phyloP scores from a whole-genome alignment of 805 yeast species.

The Metschnikowia dekortorum region DNA sequence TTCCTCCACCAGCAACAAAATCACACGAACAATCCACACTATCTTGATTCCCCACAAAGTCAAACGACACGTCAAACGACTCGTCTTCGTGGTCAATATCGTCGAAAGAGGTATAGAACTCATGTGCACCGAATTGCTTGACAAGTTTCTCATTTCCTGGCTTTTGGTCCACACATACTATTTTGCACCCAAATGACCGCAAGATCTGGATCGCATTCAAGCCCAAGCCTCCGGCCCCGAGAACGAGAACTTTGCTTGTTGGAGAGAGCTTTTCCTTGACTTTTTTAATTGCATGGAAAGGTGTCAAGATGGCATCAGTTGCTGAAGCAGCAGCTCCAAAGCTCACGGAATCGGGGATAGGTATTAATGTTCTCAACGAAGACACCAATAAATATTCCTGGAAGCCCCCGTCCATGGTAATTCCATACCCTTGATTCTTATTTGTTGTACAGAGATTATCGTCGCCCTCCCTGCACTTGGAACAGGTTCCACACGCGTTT shows the following conservation, averaged over 20 bases:
- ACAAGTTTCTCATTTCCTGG: slow-evolving; percentile 21
- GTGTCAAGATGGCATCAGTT: slow-evolving; percentile 41
- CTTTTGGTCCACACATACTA: slow-evolving; percentile 31
- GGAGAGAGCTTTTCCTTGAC: slow-evolving; percentile 28
- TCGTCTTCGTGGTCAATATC: slow-evolving; percentile 22
- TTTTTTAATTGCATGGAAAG: slow-evolving; percentile 38
- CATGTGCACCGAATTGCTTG: slow-evolving; percentile 36
- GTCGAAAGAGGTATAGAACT: slow-evolving; percentile 31
- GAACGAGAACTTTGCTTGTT: slow-evolving; percentile 31
- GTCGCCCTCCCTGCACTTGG: slow-evolving; percentile 29
- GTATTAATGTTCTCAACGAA: slow-evolving; percentile 32
- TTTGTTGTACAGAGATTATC: slow-evolving; percentile 28
- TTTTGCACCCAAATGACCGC: slow-evolving; percentile 26
- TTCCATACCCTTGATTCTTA: slow-evolving; percentile 27
- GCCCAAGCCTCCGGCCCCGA: slow-evolving; percentile 43
- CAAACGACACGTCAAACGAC: slow-evolving; percentile 35
- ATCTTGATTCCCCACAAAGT: slow-evolving; percentile 34
- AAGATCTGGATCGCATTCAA: slow-evolving; percentile 41
- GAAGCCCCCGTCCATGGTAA: slow-evolving; percentile 38
- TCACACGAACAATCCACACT: slow-evolving; percentile 23
- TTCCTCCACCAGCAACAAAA: slow-evolving; percentile 34
- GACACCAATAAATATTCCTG: slow-evolving; percentile 34
- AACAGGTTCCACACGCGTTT: slow-evolving; percentile 33
- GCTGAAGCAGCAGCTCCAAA: slow-evolving; percentile 40
- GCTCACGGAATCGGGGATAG: slow-evolving; percentile 37